These are phyloP conservation scores for Rhododendron henanense DNA, from an alignment of 148 eudicot species.

Conservation along the genomic window DNA sequence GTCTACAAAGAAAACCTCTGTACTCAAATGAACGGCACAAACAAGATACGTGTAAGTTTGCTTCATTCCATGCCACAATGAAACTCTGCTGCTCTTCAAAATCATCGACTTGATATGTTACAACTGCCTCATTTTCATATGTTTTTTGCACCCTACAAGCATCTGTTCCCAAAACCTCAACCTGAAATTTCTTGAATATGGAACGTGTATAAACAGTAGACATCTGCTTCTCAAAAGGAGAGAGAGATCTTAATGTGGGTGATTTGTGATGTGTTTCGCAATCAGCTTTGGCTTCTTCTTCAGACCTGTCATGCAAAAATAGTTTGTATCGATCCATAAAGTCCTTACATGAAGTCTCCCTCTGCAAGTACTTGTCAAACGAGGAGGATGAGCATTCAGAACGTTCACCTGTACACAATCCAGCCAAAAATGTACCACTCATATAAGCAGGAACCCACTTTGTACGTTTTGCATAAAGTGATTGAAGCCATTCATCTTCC, in stretches of 20 bases:
- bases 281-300: slow-evolving; percentile 33
- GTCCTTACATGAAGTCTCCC: slow-evolving; percentile 16
- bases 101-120: slow-evolving; percentile 25
- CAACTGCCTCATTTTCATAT: slow-evolving; percentile 10
- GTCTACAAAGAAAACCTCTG: slow-evolving; percentile 32
- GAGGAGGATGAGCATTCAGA: slow-evolving; percentile 13
- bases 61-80: slow-evolving; percentile 21
- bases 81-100: slow-evolving; percentile 23
- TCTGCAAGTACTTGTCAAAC: slow-evolving; percentile 21
- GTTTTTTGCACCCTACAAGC: slow-evolving; percentile 23
- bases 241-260: slow-evolving; percentile 23
- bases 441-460: slow-evolving; percentile 29
- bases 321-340: slow-evolving; percentile 23
- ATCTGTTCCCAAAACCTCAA: slow-evolving; percentile 29
- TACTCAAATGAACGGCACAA: slow-evolving; percentile 26
- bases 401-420: slow-evolving; percentile 21
- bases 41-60: slow-evolving; percentile 17
- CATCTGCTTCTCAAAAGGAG: slow-evolving; percentile 33
- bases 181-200: slow-evolving; percentile 30
- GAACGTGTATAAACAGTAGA: slow-evolving; percentile 21
- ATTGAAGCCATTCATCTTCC: slow-evolving; percentile 21
- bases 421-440: slow-evolving; percentile 21
- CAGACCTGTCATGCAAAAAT: slow-evolving; percentile 20
- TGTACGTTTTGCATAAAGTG: slow-evolving; percentile 27
- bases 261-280: slow-evolving; percentile 21